Base-by-base conservation (phyloP, 129 eudicot species). In the Tagetes erecta region DNA sequence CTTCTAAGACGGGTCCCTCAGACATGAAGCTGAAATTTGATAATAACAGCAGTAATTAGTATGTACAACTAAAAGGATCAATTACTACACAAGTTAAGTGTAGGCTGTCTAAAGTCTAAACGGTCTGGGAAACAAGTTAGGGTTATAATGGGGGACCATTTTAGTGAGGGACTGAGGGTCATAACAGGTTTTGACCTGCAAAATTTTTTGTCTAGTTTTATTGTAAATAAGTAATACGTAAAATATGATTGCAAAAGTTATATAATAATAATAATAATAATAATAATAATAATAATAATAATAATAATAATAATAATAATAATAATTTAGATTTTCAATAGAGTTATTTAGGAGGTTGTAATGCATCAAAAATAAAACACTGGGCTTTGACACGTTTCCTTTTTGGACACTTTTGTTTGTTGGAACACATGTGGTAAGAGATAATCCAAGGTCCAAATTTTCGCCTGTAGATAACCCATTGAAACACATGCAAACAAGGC, bases 11-110 rank as follows among this genome's bases (percentile, higher is more conserved):
- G 56, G 73, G 71, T 46, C 30, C 60, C 50, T 82, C 82, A 31
- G 84, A 71, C 70, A 85, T 44, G 50, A 80, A 77, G 40, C 92
- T 87, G 84, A 73, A 75, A 58, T 40, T 62, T 62, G 3, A 44
- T 72, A 8, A 64, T n/a, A 79, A 10, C 38, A 45, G 27, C 74
- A 71, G 40, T 64, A 60, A 45, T 46, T 14, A 74, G 8, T 35
- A 47, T 41, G 37, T 45, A 45, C 44, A 5, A 58, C 20, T 56
- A 14, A 40, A 74, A 50, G 49, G 34, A 37, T 57, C n/a, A 46
- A 31, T 41, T 8, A 70, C 31, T 8, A 27, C 40, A 1, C 40
- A 75, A 49, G 2, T 7, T 45, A 35, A 14, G 8, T 53, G 59
- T 53, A 20, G 27, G 27, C 27, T 20, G 27, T 20, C 27, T 20